Evolutionary conservation across 2,329 filamentous ascomycete genomes (phyloP), one percentile per base, ranked within the genome.

Genomic region (Penicillium sp.): DNA sequence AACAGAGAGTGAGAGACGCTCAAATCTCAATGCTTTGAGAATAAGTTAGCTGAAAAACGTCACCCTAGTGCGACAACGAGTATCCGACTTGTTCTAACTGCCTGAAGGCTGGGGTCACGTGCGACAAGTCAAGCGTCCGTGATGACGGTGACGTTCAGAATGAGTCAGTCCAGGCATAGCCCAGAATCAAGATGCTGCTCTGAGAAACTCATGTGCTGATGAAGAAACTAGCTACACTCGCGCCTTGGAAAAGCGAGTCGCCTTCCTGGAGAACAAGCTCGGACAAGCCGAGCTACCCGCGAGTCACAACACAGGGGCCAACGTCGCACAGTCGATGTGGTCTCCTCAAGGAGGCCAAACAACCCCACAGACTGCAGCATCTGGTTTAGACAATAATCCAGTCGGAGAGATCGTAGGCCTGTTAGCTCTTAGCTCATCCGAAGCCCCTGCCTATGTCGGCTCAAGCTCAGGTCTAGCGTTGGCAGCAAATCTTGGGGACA

Each of bases 401-500:
- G 66, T 76, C 1, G 73, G 75, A 6, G 81, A 83, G 57, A 78
- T 83, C 7, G 81, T 83, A n/a, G 81, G 81, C 1, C 79, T 83
- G 28, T 73, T 84, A 19, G 80, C 81, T 13, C 71, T 82, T 35
- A 82, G 79, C 55, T 71, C 72, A 1, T 71, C 71, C 6, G 81
- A 82, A 60, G 79, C 81, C 6, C 79, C 80, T 16, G 80, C 81
- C 26, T 83, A 84, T 64, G 78, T 83, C 26, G 81, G 81, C 26
- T 78, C 80, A 8, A 83, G 81, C 22, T 82, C 81, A 11, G 82
- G 82, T 8, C 75, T 83, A 35, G 79, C 80, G 14, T 66, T 84
- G 48, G 82, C 82, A 5, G 74, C 80, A 8, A 81, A 83, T 62
- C 72, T 84, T 7, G 81, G 82, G 25, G 80, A 83, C 54, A 84